Conservation (phyloP, 306 rosid species). For the Psophocarpus tetragonolobus region DNA sequence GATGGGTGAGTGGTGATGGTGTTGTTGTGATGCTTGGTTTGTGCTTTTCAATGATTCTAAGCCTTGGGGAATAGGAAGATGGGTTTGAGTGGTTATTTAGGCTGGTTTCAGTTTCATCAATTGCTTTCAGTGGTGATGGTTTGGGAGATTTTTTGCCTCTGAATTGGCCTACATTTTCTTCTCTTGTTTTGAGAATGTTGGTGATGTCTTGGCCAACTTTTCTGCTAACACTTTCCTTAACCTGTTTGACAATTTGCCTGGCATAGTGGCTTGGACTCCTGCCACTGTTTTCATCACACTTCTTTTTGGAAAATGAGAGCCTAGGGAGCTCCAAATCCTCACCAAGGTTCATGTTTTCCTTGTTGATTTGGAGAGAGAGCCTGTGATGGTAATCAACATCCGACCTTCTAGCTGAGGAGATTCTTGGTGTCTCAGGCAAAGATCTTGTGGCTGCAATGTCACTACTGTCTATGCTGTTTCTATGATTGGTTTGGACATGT, state of each 20-base stretch:
- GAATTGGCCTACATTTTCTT: slow-evolving; percentile 40
- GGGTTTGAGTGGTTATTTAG: slow-evolving; percentile 28
- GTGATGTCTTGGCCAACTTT: slow-evolving; percentile 79
- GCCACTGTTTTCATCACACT: slow-evolving; percentile 40
- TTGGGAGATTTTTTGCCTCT: slow-evolving; percentile 45
- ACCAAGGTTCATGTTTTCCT: slow-evolving; percentile 43
- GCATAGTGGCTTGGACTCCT: slow-evolving; percentile 57
- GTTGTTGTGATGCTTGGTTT: slow-evolving; percentile 36
- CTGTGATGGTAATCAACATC: slow-evolving; percentile 79
- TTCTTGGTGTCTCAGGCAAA: slow-evolving; percentile 74
- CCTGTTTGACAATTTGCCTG: slow-evolving; percentile 73
- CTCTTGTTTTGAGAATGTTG: slow-evolving; percentile 46
- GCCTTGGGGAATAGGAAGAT: slow-evolving; percentile 48
- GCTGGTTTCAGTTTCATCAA: slow-evolving; percentile 44
- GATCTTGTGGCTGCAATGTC: slow-evolving; percentile 50
- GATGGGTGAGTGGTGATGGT: slow-evolving; percentile 18
- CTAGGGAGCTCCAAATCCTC: slow-evolving; percentile 56
- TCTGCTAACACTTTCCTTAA: slow-evolving; percentile 66
- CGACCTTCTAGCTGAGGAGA: slow-evolving; percentile 68
- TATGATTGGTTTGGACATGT: slow-evolving; percentile 37
- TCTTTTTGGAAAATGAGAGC: slow-evolving; percentile 47
- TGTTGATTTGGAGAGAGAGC: slow-evolving; percentile 82
- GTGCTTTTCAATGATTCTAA: slow-evolving; percentile 49
- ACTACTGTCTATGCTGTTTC: slow-evolving; percentile 42
- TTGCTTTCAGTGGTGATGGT: slow-evolving; percentile 26